Evolutionary conservation across 2,329 filamentous ascomycete species (phyloP).

Genomic region (Penicillium polonicum): DNA sequence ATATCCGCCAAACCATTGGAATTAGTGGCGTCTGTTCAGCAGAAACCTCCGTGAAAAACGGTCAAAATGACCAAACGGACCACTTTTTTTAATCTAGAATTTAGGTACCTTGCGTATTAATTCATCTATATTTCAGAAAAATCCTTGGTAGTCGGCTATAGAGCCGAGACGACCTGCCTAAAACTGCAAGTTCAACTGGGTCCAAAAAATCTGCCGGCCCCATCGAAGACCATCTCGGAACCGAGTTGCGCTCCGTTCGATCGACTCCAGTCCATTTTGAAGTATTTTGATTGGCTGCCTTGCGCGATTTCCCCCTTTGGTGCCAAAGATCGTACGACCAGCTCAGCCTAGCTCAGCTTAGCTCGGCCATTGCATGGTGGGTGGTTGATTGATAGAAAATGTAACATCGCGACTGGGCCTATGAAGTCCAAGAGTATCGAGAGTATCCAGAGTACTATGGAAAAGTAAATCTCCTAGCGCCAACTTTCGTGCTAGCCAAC

Average conservation of each 20-base stretch:
- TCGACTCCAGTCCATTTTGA: conserved; percentile 4
- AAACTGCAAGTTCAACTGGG: conserved; percentile 3
- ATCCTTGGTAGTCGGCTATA: too few relatives aligned
- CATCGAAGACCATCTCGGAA: conserved; percentile 1
- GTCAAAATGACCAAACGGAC: too few relatives aligned
- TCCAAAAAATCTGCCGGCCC: not conserved
- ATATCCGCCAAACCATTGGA: not conserved
- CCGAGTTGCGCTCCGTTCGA: conserved; percentile 9
- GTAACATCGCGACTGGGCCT: not conserved
- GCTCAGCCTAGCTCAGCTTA: not conserved
- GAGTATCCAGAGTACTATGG: not conserved
- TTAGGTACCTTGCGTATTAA: not conserved
- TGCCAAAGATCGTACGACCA: not conserved
- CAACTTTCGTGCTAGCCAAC: not conserved
- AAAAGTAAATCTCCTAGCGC: not conserved
- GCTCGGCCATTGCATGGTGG: not conserved
- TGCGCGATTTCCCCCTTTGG: too few relatives aligned
- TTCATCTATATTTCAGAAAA: not conserved
- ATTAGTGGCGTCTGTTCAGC: not conserved
- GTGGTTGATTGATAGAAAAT: not conserved
- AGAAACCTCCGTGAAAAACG: not conserved
- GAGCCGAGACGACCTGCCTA: conserved; percentile 10
- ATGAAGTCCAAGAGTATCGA: not conserved
- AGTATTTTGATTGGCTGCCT: not conserved
- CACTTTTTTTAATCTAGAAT: too few relatives aligned